phyloP scores from a whole-genome alignment of 2,329 filamentous ascomycete genomes.

The Colletotrichum somersetense region DNA sequence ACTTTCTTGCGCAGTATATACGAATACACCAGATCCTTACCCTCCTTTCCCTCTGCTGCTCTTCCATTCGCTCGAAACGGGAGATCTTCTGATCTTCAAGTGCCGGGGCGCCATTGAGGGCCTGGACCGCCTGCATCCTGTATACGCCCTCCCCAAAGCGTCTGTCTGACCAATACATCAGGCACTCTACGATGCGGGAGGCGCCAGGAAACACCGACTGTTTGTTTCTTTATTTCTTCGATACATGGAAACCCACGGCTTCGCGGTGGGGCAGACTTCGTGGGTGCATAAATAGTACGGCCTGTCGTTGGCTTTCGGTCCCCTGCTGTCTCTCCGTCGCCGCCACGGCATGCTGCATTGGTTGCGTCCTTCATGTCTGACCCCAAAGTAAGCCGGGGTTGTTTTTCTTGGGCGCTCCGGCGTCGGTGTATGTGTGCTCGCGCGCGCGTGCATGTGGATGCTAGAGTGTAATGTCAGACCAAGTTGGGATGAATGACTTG shows the following conservation, averaged over 20 bases:
- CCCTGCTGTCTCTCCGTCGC: constrained; percentile 21
- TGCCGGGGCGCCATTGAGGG: neutral
- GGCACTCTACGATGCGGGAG: neutral
- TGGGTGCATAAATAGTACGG: constrained; percentile 28
- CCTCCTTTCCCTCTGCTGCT: neutral
- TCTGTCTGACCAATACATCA: neutral
- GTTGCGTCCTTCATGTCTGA: constrained; percentile 19
- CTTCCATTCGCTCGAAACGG: constrained; percentile 16
- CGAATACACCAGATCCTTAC: neutral
- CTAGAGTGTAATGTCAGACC: constrained; percentile 5
- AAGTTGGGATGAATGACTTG: constrained; percentile 39
- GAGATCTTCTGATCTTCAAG: constrained; percentile 13
- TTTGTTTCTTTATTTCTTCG: constrained; percentile 28
- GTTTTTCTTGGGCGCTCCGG: constrained; percentile 22
- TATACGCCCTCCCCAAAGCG: neutral
- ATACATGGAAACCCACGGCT: constrained; percentile 34
- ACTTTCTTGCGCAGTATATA: neutral
- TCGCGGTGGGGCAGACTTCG: constrained; percentile 21
- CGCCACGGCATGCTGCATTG: constrained; percentile 30
- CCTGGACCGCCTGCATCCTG: neutral
- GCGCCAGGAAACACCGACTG: constrained; percentile 20
- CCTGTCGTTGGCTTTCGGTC: constrained; percentile 14
- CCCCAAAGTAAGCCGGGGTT: constrained; percentile 10
- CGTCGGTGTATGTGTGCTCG: constrained; percentile 4
- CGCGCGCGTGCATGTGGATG: neutral